A percentile compares a stretch with the other conserved stretches of the same genome.
Conservation (phyloP, 2,329 filamentous ascomycete species). For the Verticillium isaacii region DNA sequence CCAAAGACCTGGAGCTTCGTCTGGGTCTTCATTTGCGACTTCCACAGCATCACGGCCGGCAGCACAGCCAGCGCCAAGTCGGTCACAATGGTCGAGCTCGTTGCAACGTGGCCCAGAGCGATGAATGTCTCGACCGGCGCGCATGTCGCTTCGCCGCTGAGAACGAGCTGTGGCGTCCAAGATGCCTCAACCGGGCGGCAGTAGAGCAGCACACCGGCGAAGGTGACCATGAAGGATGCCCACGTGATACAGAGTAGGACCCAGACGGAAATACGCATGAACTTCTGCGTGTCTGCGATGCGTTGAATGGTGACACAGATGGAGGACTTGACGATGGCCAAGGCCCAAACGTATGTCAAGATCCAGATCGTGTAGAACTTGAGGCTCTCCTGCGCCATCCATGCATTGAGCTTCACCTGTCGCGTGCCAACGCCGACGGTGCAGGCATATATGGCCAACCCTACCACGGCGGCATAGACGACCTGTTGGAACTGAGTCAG, state of each 20-base stretch:
- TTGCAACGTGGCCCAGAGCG: conserved; percentile 21
- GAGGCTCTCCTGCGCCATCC: conserved; percentile 16
- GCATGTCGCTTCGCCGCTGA: conserved; percentile 16
- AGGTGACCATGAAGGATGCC: conserved; percentile 23
- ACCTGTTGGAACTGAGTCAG: conserved; percentile 3
- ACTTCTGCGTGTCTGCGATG: conserved; percentile 17
- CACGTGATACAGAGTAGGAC: conserved; percentile 12
- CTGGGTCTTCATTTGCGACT: conserved; percentile 23
- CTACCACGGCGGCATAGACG: conserved; percentile 11
- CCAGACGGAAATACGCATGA: conserved; percentile 16
- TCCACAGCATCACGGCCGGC: conserved; percentile 25
- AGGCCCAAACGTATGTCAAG: conserved; percentile 17
- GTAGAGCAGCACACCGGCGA: conserved; percentile 24
- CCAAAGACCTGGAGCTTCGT: conserved; percentile 16
- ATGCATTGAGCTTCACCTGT: conserved; percentile 16
- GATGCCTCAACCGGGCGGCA: conserved; percentile 23
- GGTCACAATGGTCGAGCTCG: conserved; percentile 24
- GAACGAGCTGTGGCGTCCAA: conserved; percentile 23
- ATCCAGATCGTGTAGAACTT: conserved; percentile 18
- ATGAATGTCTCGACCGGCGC: conserved; percentile 16
- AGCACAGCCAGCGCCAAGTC: conserved; percentile 24
- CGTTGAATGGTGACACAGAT: conserved; percentile 29
- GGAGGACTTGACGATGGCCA: conserved; percentile 24
- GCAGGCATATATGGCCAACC: conserved; percentile 12
- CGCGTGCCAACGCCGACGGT: conserved; percentile 16